Base-by-base conservation (phyloP, 257 asterid genomes). In the Jacaranda mimosifolia region DNA sequence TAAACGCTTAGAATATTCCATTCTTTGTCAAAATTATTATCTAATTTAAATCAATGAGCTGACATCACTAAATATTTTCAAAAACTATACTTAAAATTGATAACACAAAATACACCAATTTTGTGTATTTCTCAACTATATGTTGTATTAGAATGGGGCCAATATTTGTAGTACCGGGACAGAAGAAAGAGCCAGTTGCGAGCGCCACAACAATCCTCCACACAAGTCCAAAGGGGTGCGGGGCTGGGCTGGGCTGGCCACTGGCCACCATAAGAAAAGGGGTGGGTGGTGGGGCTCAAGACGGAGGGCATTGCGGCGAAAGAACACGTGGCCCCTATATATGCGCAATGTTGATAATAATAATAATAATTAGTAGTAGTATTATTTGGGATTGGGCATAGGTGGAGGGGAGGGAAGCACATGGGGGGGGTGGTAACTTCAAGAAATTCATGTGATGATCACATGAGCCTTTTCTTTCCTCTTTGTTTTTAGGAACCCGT, bases 361-460 rank as follows among this genome's bases (percentile, higher is more conserved):
- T 42, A 42, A 70, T 39, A 60, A 74, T 66, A 59, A 62, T 18
- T n/a, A n/a, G 40, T 7, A 52, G n/a, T n/a, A 59, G 72, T 6
- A 58, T 32, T 26, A 26, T 26, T 26, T 26, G 9, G 6, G 46
- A 42, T 4, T 32, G 5, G 3, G 38, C 15, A 3, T 32, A 21
- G 60, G 63, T 5, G 56, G 60, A 46, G 3, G 3, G 32, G 46
- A 60, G 80, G 83, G 72, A 9, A 4, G 89, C 91, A 86, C 91
- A 85, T 88, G 93, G 90, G 84, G 35, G 59, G 81, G 21, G 51
- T 77, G 85, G 74, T 84, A 48, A 75, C 67, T 80, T 84, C 84
- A 78, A 86, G 87, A 84, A 82, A 80, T 81, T 76, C 94, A 87
- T 85, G 94, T 87, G 94, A 89, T 87, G 94, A 89, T 74, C 83